Base-by-base conservation (phyloP, 306 rosid species). In the Styphnolobium japonicum region DNA sequence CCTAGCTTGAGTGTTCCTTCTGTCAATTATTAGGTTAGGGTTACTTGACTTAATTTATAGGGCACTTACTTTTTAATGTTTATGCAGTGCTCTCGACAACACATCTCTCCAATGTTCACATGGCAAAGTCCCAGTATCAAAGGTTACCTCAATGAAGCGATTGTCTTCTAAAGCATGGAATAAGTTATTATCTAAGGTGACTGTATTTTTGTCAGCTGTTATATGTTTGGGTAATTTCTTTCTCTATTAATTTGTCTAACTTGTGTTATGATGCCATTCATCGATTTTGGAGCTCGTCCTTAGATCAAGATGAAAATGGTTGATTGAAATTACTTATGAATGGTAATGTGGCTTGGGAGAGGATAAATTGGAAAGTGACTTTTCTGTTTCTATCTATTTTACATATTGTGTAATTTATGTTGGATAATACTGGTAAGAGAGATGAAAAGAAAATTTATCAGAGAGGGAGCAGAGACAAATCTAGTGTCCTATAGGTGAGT, bases 51-150 rank as follows among this genome's bases (percentile, higher is more conserved):
- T 10, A 4, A n/a, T 76, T 75, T 68, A 58, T 10, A 63, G 51
- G 16, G 42, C 19, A 53, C 72, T 71, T 65, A 7, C 36, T 36
- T 27, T 33, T 21, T 77, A 29, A 57, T 71, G 40, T 64, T 21
- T 33, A 36, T 74, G 79, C 91, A 91, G 96, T 21, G 66, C 73
- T 64, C 80, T 89, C 78, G 91, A 91, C 84, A 91, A 89, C 70
- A 84, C 87, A 6, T 62, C 88, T 14, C 84, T 89, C 56, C 91
- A 87, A 67, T 91, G 96, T 78, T n/a, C 34, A 31, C 96, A 91
- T 76, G 96, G 90, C 76, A 91, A 91, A 82, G 89, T 87, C 67
- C 87, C 93, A 42, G 86, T 71, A 53, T 89, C 93, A 40, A 91
- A 87, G 77, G 91, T 89, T 79, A 64, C 79, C 77, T 78, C 51